Conservation (phyloP, 2,329 filamentous ascomycete species). For the Cladophialophora exuberans region DNA sequence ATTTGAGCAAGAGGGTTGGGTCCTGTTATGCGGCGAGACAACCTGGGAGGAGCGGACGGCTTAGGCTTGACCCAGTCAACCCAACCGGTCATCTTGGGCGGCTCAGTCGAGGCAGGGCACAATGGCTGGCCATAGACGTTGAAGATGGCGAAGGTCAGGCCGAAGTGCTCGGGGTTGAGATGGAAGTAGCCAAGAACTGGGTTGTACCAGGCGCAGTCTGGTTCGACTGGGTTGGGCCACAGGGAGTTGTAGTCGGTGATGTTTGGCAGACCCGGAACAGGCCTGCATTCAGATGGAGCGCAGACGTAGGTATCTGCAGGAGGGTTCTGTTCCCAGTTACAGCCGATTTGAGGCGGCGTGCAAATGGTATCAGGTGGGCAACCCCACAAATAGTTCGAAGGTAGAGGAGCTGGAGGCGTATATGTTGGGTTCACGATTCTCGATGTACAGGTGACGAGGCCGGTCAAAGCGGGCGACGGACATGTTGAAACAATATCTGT, state of each 20-base stretch:
- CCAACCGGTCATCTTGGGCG: neutral
- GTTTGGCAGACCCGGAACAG: constrained; percentile 35
- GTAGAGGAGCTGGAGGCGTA: constrained; percentile 35
- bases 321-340: constrained; percentile 45
- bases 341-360: constrained; percentile 42
- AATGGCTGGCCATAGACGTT: constrained; percentile 30
- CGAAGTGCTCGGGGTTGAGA: constrained; percentile 65
- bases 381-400: constrained; percentile 45
- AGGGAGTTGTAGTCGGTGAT: constrained; percentile 11
- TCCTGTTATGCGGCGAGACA: constrained; percentile 5
- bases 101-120: constrained; percentile 13
- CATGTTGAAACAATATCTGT: constrained; percentile 17
- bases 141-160: constrained; percentile 66
- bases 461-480: constrained; percentile 6
- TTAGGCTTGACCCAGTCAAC: constrained; percentile 8
- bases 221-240: constrained; percentile 11
- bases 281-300: constrained; percentile 44
- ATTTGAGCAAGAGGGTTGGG: constrained; percentile 17
- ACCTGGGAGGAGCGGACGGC: neutral
- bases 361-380: constrained; percentile 50
- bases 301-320: constrained; percentile 45
- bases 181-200: constrained; percentile 59
- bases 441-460: constrained; percentile 35
- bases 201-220: constrained; percentile 24
- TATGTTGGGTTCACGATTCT: constrained; percentile 39